A percentile compares a stretch with the other conserved stretches of the same genome.
phyloP scores from a whole-genome alignment of 2,329 filamentous ascomycete genomes.

The Fulvia fulva region DNA sequence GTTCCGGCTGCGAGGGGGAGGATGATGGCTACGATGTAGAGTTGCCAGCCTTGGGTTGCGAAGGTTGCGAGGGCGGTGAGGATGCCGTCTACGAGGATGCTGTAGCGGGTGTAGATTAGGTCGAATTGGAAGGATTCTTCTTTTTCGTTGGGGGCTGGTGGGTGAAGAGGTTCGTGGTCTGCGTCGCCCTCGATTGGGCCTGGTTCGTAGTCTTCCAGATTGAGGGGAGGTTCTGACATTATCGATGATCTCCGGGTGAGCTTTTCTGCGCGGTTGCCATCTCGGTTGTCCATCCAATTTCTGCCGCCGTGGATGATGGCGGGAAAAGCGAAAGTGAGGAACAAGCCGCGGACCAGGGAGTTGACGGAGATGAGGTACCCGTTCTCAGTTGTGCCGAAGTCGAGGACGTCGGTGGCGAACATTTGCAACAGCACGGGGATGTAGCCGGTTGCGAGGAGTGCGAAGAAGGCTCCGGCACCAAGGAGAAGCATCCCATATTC shows the following conservation, averaged over 20 bases:
- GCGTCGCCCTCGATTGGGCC: slow-evolving; percentile 34
- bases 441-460: slow-evolving; percentile 66
- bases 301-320: slow-evolving; percentile 42
- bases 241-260: slow-evolving; percentile 12
- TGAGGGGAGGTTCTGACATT: slow-evolving; percentile 26
- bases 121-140: slow-evolving; percentile 58
- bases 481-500: slow-evolving; percentile 63
- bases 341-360: slow-evolving; percentile 42
- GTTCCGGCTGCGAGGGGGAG: slow-evolving; percentile 67
- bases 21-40: slow-evolving; percentile 62
- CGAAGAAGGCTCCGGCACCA: slow-evolving; percentile 62
- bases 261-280: slow-evolving; percentile 34
- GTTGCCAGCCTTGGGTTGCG: slow-evolving; percentile 61
- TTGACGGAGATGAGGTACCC: slow-evolving; percentile 46
- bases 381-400: slow-evolving; percentile 44
- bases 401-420: slow-evolving; percentile 45
- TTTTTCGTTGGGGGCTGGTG: slow-evolving; percentile 27
- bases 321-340: slow-evolving; percentile 44
- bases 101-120: slow-evolving; percentile 63
- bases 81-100: slow-evolving; percentile 60
- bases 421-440: slow-evolving; percentile 56
- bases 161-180: slow-evolving; percentile 43
- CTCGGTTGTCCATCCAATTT: slow-evolving; percentile 38
- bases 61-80: slow-evolving; percentile 62
- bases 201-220: slow-evolving; percentile 33